Conservation (phyloP, 2,329 filamentous ascomycete species). For the Pseudocercospora musae region DNA sequence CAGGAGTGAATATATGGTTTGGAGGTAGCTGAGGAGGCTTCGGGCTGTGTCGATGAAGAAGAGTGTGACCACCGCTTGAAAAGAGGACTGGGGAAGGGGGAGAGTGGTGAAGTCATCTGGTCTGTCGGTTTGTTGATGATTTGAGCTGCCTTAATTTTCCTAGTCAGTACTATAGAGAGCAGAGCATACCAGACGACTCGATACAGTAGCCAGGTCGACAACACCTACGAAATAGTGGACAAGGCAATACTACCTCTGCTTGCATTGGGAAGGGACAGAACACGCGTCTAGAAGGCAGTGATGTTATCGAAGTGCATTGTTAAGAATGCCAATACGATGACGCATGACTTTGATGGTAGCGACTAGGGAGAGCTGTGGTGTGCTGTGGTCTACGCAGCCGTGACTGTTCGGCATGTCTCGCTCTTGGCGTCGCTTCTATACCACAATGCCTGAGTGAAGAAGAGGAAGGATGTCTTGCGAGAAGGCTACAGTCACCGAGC, state of each 20-base stretch:
- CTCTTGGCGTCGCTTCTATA: background rate
- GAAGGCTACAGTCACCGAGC: background rate
- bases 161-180: background rate
- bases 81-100: slow-evolving; percentile 43
- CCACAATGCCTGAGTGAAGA: background rate
- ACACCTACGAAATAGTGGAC: background rate
- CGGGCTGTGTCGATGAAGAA: slow-evolving; percentile 96
- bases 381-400: background rate
- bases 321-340: background rate
- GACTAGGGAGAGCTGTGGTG: background rate
- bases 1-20: slow-evolving; percentile 74
- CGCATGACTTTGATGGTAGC: background rate
- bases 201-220: background rate
- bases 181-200: background rate
- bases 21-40: slow-evolving; percentile 81
- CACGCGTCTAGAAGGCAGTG: background rate
- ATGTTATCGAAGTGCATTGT: background rate
- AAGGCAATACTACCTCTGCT: background rate
- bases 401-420: background rate
- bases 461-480: background rate
- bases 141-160: background rate
- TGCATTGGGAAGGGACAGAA: background rate
- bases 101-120: slow-evolving; percentile 58
- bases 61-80: slow-evolving; percentile 74
- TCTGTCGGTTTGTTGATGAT: background rate